Evolutionary conservation across 108 stramenopile genomes (phyloP), one percentile per base, ranked within the genome.

Genomic region (Fistulifera pelliculosa): DNA sequence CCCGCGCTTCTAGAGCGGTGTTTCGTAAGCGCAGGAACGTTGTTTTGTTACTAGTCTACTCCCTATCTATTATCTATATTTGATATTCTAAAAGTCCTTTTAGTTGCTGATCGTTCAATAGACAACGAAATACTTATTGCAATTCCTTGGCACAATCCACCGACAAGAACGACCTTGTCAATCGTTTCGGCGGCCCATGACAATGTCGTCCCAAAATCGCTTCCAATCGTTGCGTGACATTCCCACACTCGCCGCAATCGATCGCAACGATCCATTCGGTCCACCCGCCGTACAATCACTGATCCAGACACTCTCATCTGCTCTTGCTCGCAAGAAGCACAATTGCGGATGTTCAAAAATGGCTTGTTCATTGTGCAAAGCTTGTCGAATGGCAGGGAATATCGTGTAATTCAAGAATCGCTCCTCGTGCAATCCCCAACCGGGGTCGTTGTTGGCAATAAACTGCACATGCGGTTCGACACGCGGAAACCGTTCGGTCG

Each of bases 401-500:
- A 76, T 44, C 16, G 62, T 63, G 4, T n/a, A 18, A 18, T 71
- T 60, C 25, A 76, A 26, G 23, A 76, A 76, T 19, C 69, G 65
- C 41, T 76, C 74, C 7, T 57, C 56, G 43, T 76, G 74, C 57
- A 76, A 41, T 15, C 41, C 65, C 19, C 40, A 66, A 4, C 74
- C 74, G 6, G 65, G 61, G 19, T 62, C 56, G 15, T 55, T 12
- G 24, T 26, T 27, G 21, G 54, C 44, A 23, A 53, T 27, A 17
- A 24, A 27, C n/a, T 51, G 24, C 15, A 50, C 41, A 40, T 62
- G 51, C 40, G 69, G 40, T 28, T 77, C 74, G 10, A 82, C 13
- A 7, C 66, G 47, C 0, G 27, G 17, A 51, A 82, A 82, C 38
- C 81, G 67, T 49, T 70, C 51, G 1, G 75, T 73, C 16, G 76